phyloP scores from a whole-genome alignment of 148 eudicot genomes.

The Cornus controversa region DNA sequence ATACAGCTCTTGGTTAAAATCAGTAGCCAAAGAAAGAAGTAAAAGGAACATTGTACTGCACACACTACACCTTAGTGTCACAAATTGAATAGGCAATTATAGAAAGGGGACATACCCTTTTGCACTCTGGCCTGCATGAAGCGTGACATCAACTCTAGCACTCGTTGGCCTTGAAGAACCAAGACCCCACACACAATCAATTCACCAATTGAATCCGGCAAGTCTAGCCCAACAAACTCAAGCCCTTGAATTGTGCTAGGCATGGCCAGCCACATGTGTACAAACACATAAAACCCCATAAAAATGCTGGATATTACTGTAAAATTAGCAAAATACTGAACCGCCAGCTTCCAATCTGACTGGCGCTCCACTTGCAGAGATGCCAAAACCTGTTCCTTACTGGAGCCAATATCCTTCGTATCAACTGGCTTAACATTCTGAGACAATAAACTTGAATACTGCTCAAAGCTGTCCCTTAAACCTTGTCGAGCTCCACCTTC shows the following conservation, averaged over 20 bases:
- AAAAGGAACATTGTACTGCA: background rate
- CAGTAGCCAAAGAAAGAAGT: background rate
- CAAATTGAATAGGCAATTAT: background rate
- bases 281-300: constrained; percentile 56
- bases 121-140: constrained; percentile 92
- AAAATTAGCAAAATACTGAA: constrained; percentile 77
- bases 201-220: constrained; percentile 98
- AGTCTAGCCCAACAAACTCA: constrained; percentile 90
- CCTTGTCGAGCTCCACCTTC: constrained; percentile 86
- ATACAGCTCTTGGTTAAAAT: background rate
- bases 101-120: constrained; percentile 51
- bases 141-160: constrained; percentile 65
- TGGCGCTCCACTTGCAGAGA: constrained; percentile 64
- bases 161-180: constrained; percentile 76
- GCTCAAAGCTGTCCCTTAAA: constrained; percentile 77
- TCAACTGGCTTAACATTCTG: constrained; percentile 62
- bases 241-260: constrained; percentile 84
- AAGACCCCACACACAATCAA: constrained; percentile 72
- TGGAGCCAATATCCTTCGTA: constrained; percentile 52
- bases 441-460: constrained; percentile 43
- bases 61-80: background rate
- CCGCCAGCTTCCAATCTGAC: constrained; percentile 84
- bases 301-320: constrained; percentile 67
- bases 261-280: constrained; percentile 62
- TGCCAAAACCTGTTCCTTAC: constrained; percentile 76